Base-by-base conservation (phyloP, 169 alveolate genomes). In the Plasmodium inui region DNA sequence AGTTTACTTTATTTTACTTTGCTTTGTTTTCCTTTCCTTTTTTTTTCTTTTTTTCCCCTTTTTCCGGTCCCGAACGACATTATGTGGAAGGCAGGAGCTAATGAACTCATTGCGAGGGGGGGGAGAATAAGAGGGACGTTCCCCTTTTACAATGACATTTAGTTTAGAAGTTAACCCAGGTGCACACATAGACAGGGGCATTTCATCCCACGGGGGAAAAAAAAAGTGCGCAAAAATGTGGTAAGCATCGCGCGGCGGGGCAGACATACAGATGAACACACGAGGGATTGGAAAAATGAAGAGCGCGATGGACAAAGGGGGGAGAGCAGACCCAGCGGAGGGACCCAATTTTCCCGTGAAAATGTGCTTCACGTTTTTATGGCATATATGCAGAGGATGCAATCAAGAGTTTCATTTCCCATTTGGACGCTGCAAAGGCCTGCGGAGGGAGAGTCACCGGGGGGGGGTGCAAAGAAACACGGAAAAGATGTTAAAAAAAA, bases 361-460 rank as follows among this genome's bases (percentile, higher is more conserved):
- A 67, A 67, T 67, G 0, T 67, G 78, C 46, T 84, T 96, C 95
- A 96, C 12, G 96, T 94, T 73, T 93, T 91, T 80, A 92, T 86
- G 6, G 98, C 97, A 94, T 95, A 96, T 37, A 96, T 96, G 22
- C 97, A 94, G 30, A 95, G 96, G 84, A 96, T 95, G 80, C 98
- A 96, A 81, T 95, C 97, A 74, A 96, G 84, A 30, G 97, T 96
- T 32, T 95, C 97, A 17, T 96, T 90, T 55, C 96, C 97, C 72
- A 95, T 95, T 92, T 96, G 96, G 61, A 96, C 96, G 67, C 97
- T 93, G 22, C 96, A 95, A 71, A 96, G 92, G 2, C 98, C 96
- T 94, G 91, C 71, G 78, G 26, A 73, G 10, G 74, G 10, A 8
- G 9, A 26, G 32, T 61, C 34, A 61, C 26, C 74, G 12, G 39